Percentiles rank a stretch among this genome's conserved stretches.
These are phyloP conservation scores for Pseudogymnoascus destructans DNA, from an alignment of 2,329 filamentous ascomycete genomes.

Conservation along the genomic window DNA sequence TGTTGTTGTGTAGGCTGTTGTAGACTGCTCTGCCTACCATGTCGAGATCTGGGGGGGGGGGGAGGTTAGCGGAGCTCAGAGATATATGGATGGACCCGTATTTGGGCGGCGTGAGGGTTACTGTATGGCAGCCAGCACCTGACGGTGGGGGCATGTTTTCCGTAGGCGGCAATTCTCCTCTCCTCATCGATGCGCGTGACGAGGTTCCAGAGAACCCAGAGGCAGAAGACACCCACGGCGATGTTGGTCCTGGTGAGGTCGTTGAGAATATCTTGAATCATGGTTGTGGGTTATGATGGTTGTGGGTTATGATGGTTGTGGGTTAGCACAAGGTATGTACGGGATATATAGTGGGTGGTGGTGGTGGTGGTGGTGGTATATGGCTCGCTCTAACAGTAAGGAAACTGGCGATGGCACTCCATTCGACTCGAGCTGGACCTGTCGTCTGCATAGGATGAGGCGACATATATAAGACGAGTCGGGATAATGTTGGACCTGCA, in stretches of 20 bases:
- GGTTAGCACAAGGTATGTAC: not conserved
- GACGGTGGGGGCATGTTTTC: slow-evolving; percentile 30
- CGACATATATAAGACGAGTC: not conserved
- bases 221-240: not conserved
- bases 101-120: slow-evolving; percentile 19
- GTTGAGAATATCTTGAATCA: slow-evolving; percentile 2
- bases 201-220: slow-evolving; percentile 14
- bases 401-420: not conserved
- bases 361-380: not conserved
- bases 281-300: too few species aligned
- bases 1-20: slow-evolving; percentile 39
- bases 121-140: slow-evolving; percentile 33
- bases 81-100: not conserved
- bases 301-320: too few species aligned
- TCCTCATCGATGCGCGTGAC: slow-evolving; percentile 31
- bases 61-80: not conserved
- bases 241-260: slow-evolving; percentile 7
- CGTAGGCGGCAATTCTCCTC: slow-evolving; percentile 34
- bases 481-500: slow-evolving; percentile 1
- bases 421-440: not conserved
- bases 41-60: slow-evolving; percentile 42
- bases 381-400: not conserved
- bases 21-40: slow-evolving; percentile 45
- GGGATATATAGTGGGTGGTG: too few species aligned
- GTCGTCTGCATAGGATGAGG: not conserved